A percentile compares a stretch with the other conserved stretches of the same genome.
These are phyloP conservation scores for Penicillium sp. DNA, from an alignment of 2,329 filamentous ascomycete genomes.

Conservation along the genomic window DNA sequence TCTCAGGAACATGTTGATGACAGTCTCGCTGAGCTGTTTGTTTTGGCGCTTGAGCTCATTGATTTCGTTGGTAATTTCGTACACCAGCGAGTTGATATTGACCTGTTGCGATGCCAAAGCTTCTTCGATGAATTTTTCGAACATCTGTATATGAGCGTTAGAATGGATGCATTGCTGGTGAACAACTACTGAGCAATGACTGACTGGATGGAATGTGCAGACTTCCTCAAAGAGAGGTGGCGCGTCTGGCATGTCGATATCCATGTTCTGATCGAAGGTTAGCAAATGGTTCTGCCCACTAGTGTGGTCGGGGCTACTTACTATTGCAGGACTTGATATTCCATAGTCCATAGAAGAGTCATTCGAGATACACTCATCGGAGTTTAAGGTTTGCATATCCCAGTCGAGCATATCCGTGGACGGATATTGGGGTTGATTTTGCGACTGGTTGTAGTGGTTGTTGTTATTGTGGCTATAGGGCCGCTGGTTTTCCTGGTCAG, in stretches of 20 bases:
- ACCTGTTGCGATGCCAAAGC: not conserved
- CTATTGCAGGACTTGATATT: no score
- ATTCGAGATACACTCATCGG: no score
- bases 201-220: not conserved
- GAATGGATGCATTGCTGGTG: not conserved
- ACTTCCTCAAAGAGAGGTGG: constrained; percentile 6
- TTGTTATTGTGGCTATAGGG: not conserved
- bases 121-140: not conserved
- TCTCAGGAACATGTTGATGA: not conserved
- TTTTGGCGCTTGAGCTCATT: not conserved
- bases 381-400: no score
- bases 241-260: constrained; percentile 26
- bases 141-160: not conserved
- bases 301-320: not conserved
- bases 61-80: not conserved
- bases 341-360: no score
- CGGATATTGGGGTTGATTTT: constrained; percentile 1
- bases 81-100: not conserved
- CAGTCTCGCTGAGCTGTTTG: not conserved
- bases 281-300: no score
- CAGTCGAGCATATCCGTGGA: no score
- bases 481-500: no score
- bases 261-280: not conserved
- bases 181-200: not conserved
- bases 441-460: not conserved